Evolutionary conservation across 192 early-diverging fungal species (phyloP).

Genomic region (Coemansia sp.): DNA sequence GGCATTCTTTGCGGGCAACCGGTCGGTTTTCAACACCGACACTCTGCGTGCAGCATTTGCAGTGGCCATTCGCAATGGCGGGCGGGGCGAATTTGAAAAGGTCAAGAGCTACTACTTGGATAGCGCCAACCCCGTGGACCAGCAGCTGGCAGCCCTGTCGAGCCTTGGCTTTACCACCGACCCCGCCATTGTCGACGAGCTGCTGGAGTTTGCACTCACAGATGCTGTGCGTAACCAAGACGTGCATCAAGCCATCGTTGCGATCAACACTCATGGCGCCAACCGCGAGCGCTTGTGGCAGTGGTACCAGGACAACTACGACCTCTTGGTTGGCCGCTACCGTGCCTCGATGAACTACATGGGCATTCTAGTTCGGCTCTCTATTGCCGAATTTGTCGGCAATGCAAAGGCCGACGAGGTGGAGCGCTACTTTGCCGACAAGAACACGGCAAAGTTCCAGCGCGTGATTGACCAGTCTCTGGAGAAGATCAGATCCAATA

Average conservation of each 20-base stretch:
- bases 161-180: constrained; percentile 60
- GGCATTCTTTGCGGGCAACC: constrained; percentile 60
- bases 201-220: constrained; percentile 62
- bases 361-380: constrained; percentile 64
- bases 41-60: constrained; percentile 54
- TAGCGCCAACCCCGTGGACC: constrained; percentile 61
- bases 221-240: constrained; percentile 74
- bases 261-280: constrained; percentile 56
- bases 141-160: constrained; percentile 64
- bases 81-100: constrained; percentile 61
- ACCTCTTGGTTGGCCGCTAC: constrained; percentile 59
- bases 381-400: constrained; percentile 61
- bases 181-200: constrained; percentile 57
- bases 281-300: constrained; percentile 65
- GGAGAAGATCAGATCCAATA: constrained; percentile 64
- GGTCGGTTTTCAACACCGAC: constrained; percentile 57
- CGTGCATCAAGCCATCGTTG: constrained; percentile 51
- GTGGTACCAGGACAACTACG: constrained; percentile 64
- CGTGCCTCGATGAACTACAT: constrained; percentile 65
- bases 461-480: constrained; percentile 70
- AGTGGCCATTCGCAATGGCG: constrained; percentile 65
- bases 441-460: constrained; percentile 56
- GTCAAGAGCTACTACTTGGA: constrained; percentile 65
- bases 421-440: constrained; percentile 55
- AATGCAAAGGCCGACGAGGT: constrained; percentile 59